Conservation (phyloP, 148 eudicot genomes). For the Amaranthus cruentus region DNA sequence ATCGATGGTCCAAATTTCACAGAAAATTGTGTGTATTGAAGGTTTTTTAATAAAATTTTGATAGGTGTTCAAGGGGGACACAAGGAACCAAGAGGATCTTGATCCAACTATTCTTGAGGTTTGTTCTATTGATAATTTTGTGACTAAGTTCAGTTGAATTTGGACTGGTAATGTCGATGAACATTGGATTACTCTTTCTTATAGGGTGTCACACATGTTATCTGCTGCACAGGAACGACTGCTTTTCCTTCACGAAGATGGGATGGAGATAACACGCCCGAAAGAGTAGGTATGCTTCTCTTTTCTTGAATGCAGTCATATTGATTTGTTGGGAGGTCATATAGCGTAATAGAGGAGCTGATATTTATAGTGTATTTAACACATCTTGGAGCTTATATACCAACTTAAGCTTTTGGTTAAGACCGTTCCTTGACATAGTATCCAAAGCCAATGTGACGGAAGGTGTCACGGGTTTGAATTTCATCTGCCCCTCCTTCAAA, state of each 20-base stretch:
- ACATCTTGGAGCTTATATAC: too few relatives aligned
- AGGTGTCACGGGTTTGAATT: too few relatives aligned
- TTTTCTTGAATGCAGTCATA: slow-evolving; percentile 1
- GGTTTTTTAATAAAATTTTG: slow-evolving; percentile 30
- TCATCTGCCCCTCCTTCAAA: too few relatives aligned
- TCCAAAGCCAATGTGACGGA: too few relatives aligned
- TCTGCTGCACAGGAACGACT: slow-evolving; percentile 95
- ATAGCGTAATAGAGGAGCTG: neutral
- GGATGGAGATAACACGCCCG: slow-evolving; percentile 97
- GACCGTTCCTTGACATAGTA: too few relatives aligned
- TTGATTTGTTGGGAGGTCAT: neutral
- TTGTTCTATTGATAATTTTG: slow-evolving; percentile 21
- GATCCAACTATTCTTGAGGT: slow-evolving; percentile 87
- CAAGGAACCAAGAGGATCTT: slow-evolving; percentile 63
- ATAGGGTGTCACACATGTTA: slow-evolving; percentile 93
- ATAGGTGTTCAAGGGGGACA: slow-evolving; percentile 78
- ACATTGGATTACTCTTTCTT: slow-evolving; percentile 17
- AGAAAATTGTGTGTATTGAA: slow-evolving; percentile 8
- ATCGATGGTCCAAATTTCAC: neutral
- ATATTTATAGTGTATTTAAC: too few relatives aligned
- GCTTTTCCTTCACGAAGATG: slow-evolving; percentile 95
- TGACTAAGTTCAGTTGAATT: neutral
- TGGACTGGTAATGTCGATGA: neutral
- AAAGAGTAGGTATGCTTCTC: slow-evolving; percentile 72
- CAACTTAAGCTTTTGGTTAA: too few relatives aligned